A percentile compares a stretch with the other conserved stretches of the same genome.
Evolutionary conservation across 352 stramenopile genomes (phyloP).

Genomic region (Phytophthora fragariae): DNA sequence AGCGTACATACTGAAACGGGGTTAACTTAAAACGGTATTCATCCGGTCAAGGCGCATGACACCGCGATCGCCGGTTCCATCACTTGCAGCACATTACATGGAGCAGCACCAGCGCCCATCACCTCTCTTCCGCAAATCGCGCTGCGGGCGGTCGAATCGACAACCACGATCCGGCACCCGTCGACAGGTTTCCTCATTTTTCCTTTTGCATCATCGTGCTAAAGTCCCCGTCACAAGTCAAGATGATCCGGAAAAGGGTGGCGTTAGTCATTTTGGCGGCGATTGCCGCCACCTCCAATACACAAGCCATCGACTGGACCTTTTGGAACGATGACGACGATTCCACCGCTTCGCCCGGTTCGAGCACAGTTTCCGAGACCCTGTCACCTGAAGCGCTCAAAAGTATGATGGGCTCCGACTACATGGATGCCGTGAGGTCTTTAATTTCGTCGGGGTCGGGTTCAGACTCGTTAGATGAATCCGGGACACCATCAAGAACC

Average conservation of each 20-base stretch:
- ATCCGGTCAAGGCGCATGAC: neutral
- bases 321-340: slow-evolving; percentile 44
- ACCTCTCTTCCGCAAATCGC: slow-evolving; percentile 36
- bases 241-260: slow-evolving; percentile 26
- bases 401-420: slow-evolving; percentile 38
- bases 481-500: neutral
- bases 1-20: neutral
- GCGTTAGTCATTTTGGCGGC: slow-evolving; percentile 14
- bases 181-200: slow-evolving; percentile 25
- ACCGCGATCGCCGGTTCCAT: neutral
- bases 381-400: slow-evolving; percentile 34
- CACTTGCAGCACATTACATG: neutral
- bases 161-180: slow-evolving; percentile 1
- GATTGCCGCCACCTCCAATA: slow-evolving; percentile 23
- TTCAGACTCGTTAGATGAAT: neutral
- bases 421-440: slow-evolving; percentile 32
- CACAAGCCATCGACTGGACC: slow-evolving; percentile 39
- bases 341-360: slow-evolving; percentile 7
- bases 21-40: neutral
- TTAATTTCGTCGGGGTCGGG: slow-evolving; percentile 25
- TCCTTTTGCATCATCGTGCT: slow-evolving; percentile 32
- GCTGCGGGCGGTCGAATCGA: slow-evolving; percentile 13
- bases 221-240: slow-evolving; percentile 5
- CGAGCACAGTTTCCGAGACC: slow-evolving; percentile 9
- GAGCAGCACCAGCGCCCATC: neutral